phyloP scores from a whole-genome alignment of 2,329 filamentous ascomycete genomes.

The Aspergillus nomiae region DNA sequence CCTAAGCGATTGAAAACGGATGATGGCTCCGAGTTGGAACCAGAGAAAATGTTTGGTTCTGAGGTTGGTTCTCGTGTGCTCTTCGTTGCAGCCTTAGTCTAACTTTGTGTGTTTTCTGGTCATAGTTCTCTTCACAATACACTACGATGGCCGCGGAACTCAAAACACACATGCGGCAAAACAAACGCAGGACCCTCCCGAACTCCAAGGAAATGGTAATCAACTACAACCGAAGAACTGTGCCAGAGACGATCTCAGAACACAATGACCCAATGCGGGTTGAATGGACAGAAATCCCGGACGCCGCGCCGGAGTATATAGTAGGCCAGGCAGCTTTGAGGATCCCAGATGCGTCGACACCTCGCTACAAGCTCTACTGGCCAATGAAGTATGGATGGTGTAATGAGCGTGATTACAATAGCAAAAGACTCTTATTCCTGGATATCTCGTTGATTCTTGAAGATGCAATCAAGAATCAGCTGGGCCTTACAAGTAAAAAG shows the following conservation, averaged over 20 bases:
- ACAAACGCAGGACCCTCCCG: slow-evolving; percentile 93
- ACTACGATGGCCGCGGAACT: slow-evolving; percentile 82
- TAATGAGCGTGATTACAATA: slow-evolving; percentile 86
- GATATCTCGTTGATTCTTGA: slow-evolving; percentile 88
- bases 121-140: slow-evolving; percentile 65
- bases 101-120: neutral
- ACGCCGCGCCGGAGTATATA: slow-evolving; percentile 72
- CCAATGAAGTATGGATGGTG: slow-evolving; percentile 83
- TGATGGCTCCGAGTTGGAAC: slow-evolving; percentile 51
- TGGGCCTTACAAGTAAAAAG: slow-evolving; percentile 74
- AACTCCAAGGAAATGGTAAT: slow-evolving; percentile 95
- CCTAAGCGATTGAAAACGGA: slow-evolving; percentile 66
- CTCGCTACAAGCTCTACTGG: slow-evolving; percentile 91
- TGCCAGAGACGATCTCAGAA: slow-evolving; percentile 83
- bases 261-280: slow-evolving; percentile 94
- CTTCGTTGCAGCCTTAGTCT: neutral
- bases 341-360: slow-evolving; percentile 84
- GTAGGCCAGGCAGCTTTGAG: slow-evolving; percentile 80
- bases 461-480: slow-evolving; percentile 80
- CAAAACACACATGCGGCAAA: slow-evolving; percentile 85
- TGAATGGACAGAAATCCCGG: slow-evolving; percentile 85
- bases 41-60: slow-evolving; percentile 84
- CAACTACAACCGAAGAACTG: slow-evolving; percentile 86
- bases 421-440: slow-evolving; percentile 76
- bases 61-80: slow-evolving; percentile 58